Base-by-base conservation (phyloP, 345 rosid genomes). In the Brassica rapa region DNA sequence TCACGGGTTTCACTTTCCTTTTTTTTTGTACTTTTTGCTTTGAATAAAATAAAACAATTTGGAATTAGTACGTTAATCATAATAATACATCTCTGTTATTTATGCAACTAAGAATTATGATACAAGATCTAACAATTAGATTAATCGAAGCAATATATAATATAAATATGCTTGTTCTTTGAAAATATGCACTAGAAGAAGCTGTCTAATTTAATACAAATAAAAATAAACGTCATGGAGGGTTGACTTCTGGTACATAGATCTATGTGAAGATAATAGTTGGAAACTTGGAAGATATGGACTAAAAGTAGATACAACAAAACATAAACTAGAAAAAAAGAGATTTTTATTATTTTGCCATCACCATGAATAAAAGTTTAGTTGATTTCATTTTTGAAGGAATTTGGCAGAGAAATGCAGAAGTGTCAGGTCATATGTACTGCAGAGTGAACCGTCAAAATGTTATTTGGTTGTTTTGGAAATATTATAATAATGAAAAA, bases 1-100 rank as follows among this genome's bases (percentile, higher is more conserved):
- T 83, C 85, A 84, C 82, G 83, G 78, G 86, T 79, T 79, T 80
- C 81, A 86, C 80, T 80, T 80, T 82, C 72, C 11, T 53, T 33
- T 73, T 59, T 19, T 60, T 66, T 32, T 66, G 39, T 14, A 33
- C 77, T 66, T 63, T 49, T 49, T 49, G 56, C 35, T 62, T 27
- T 72, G n/a, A 51, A 79, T 61, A 59, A 29, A 60, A 33, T n/a
- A 39, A 79, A 11, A 73, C 14, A 21, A 19, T 35, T 64, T 16
- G 3, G 56, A 43, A 30, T 27, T 62, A 37, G 71, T 35, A 53
- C 65, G 55, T 19, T 69, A 29, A 9, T 24, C 74, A 35, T 57
- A n/a, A 77, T 29, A 43, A 24, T n/a, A 30, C 11, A 9, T 30
- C 14, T 72, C 14, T 30, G 27, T 23, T 64, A 77, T 30, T 57